phyloP scores from a whole-genome alignment of 306 rosid genomes.

The Pueraria montana region DNA sequence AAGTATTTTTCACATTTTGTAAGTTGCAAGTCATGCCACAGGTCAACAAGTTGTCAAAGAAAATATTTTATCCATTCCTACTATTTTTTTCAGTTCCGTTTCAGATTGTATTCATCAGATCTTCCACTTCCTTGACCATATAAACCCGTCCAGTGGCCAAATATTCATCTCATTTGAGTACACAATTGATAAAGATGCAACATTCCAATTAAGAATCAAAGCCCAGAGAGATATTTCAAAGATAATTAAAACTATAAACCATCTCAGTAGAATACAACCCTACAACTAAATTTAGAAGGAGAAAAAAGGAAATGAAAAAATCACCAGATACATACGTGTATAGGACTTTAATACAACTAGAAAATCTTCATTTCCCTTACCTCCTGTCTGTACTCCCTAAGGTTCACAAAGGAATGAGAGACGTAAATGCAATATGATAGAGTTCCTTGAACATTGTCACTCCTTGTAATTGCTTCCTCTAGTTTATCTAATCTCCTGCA shows the following conservation, averaged over 20 bases:
- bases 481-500: conserved; percentile 98
- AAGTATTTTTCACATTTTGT: conserved; percentile 15
- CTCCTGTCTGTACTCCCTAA: conserved; percentile 94
- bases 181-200: conserved; percentile 1
- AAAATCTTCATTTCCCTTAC: conserved; percentile 53
- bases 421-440: conserved; percentile 87
- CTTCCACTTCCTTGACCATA: conserved; percentile 6
- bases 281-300: background rate
- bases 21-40: conserved; percentile 19
- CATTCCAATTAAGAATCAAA: conserved; percentile 10
- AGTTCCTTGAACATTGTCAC: conserved; percentile 94
- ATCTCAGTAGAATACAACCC: conserved; percentile 15
- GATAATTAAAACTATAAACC: conserved; percentile 28
- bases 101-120: background rate
- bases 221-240: conserved; percentile 3
- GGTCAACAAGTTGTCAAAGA: conserved; percentile 5
- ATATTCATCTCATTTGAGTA: conserved; percentile 24
- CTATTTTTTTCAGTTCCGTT: background rate
- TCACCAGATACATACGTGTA: conserved; percentile 2
- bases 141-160: conserved; percentile 15
- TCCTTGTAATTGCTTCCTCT: conserved; percentile 96
- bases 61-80: conserved; percentile 3
- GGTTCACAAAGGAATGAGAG: conserved; percentile 93
- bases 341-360: conserved; percentile 25
- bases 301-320: conserved; percentile 9